A percentile compares a stretch with the other conserved stretches of the same genome.
Conservation (phyloP, 768 basidiomycete species). For the Macrocybe gigantea region DNA sequence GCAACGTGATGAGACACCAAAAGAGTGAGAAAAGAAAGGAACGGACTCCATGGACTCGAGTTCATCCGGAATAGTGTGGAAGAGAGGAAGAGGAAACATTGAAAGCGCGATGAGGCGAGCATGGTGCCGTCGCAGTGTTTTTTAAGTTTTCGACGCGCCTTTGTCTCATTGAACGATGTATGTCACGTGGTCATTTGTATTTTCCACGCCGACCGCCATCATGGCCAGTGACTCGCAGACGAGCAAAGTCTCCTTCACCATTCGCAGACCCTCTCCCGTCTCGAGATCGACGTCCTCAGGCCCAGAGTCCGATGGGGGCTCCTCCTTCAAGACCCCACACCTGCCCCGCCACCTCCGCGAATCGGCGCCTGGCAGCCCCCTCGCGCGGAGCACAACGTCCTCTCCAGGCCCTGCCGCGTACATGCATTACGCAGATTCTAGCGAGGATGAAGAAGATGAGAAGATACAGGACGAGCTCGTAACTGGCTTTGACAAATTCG, state of each 20-base stretch:
- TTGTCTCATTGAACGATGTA: neutral
- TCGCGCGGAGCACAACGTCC: conserved; percentile 41
- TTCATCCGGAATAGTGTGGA: conserved; percentile 16
- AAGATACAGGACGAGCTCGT: conserved; percentile 60
- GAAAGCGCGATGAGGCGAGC: neutral
- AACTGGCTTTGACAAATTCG: conserved; percentile 65
- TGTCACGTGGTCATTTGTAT: conserved; percentile 6
- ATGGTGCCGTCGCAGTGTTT: neutral
- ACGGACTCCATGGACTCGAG: conserved; percentile 19
- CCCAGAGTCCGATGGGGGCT: conserved; percentile 50
- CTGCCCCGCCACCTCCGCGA: conserved; percentile 52
- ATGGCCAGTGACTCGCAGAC: conserved; percentile 7
- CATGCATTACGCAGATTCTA: conserved; percentile 37
- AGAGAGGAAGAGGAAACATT: conserved; percentile 18
- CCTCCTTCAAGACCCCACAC: conserved; percentile 50
- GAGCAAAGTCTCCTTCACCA: conserved; percentile 71
- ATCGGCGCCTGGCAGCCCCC: conserved; percentile 48
- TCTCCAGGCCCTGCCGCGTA: conserved; percentile 34
- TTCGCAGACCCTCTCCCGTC: conserved; percentile 70
- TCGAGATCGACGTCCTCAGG: conserved; percentile 61
- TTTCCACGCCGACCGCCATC: conserved; percentile 12
- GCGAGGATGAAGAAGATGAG: conserved; percentile 59
- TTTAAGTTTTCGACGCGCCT: conserved; percentile 1
- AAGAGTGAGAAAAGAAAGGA: no score
- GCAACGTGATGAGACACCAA: neutral